Percentiles rank a stretch among this genome's conserved stretches.
Conservation (phyloP, 2,329 filamentous ascomycete species). For the Mollisiaceae sp. region DNA sequence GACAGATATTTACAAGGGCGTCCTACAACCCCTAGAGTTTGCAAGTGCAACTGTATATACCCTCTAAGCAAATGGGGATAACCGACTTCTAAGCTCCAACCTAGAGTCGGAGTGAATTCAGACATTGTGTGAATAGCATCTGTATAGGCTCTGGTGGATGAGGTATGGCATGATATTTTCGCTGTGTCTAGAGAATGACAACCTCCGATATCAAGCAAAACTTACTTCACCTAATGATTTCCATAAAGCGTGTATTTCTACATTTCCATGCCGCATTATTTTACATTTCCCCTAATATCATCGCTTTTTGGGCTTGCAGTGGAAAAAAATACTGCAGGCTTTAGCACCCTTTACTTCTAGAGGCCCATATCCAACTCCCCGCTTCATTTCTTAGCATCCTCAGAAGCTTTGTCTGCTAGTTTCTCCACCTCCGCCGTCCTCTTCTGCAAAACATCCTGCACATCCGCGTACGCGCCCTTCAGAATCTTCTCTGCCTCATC, state of each 20-base stretch:
- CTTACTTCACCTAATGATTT: background rate
- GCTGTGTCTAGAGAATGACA: background rate
- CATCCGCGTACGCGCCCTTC: constrained; percentile 70
- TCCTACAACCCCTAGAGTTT: background rate
- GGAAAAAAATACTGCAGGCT: too few relatives aligned
- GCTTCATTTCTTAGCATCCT: constrained; percentile 33
- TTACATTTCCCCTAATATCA: too few relatives aligned
- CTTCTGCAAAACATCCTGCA: constrained; percentile 67
- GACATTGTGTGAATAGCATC: background rate
- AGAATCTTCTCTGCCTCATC: constrained; percentile 72
- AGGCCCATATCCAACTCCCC: background rate
- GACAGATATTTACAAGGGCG: background rate
- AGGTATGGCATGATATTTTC: background rate
- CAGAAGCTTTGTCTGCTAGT: constrained; percentile 56
- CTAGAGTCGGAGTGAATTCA: background rate
- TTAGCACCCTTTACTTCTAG: too few relatives aligned
- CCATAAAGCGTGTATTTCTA: too few relatives aligned
- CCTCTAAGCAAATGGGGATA: too few relatives aligned
- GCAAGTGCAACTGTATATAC: background rate
- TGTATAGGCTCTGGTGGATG: background rate
- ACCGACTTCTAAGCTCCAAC: too few relatives aligned
- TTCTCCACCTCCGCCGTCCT: constrained; percentile 62
- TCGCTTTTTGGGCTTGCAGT: too few relatives aligned
- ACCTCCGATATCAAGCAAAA: background rate
- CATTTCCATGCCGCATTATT: too few relatives aligned